These are phyloP conservation scores for Aspergillus intermedius DNA, from an alignment of 2,329 filamentous ascomycete species.

Conservation along the genomic window DNA sequence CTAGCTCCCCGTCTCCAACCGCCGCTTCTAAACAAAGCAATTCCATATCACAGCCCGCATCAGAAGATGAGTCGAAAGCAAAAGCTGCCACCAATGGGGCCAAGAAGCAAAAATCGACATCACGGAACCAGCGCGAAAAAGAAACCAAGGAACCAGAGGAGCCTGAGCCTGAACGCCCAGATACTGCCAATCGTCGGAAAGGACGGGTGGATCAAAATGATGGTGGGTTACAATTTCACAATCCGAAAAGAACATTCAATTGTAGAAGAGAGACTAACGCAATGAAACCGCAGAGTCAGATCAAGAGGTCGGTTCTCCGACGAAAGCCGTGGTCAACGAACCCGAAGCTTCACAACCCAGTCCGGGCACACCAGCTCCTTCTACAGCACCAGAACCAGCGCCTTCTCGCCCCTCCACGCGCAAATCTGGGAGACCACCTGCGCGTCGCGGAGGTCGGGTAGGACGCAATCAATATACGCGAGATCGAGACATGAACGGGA, in stretches of 20 bases:
- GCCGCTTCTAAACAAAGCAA: constrained; percentile 48
- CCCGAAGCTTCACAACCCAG: constrained; percentile 38
- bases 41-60: constrained; percentile 38
- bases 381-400: constrained; percentile 30
- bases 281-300: constrained; percentile 56
- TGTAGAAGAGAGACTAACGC: constrained; percentile 24
- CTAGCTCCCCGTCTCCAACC: constrained; percentile 65
- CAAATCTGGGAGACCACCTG: constrained; percentile 57
- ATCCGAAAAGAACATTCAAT: background rate
- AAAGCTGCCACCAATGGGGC: constrained; percentile 26
- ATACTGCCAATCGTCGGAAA: constrained; percentile 73
- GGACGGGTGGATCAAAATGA: constrained; percentile 76
- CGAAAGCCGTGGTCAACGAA: constrained; percentile 35
- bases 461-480: constrained; percentile 79
- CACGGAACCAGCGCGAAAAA: constrained; percentile 49
- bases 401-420: constrained; percentile 44
- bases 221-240: constrained; percentile 46
- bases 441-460: constrained; percentile 57
- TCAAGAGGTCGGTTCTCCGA: constrained; percentile 56
- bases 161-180: constrained; percentile 64
- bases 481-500: constrained; percentile 59
- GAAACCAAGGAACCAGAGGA: constrained; percentile 50
- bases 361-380: constrained; percentile 37
- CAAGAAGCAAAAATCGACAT: constrained; percentile 56
- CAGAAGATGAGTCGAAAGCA: constrained; percentile 60